phyloP scores from a whole-genome alignment of 1,139 yeast genomes.

The Hyphopichia fennica region DNA sequence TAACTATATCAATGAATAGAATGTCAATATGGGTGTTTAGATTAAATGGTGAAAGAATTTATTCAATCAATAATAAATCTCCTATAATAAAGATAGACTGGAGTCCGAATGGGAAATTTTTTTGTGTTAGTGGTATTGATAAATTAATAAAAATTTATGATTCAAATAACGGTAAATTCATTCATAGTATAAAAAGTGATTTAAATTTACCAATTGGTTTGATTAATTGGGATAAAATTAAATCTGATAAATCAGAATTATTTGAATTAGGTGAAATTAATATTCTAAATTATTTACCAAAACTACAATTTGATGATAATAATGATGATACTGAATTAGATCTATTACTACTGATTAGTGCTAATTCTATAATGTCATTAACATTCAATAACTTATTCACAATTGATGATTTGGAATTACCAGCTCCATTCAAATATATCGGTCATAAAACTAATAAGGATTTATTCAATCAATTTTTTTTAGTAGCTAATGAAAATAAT shows the following conservation, averaged over 20 bases:
- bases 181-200: constrained; percentile 21
- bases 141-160: constrained; percentile 47
- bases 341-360: constrained; percentile 1
- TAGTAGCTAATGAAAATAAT: constrained; percentile 15
- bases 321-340: not conserved
- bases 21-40: constrained; percentile 54
- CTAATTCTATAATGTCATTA: constrained; percentile 14
- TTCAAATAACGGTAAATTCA: constrained; percentile 46
- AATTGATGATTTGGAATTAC: constrained; percentile 19
- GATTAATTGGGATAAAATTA: constrained; percentile 21
- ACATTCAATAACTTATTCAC: constrained; percentile 36
- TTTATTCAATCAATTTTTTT: constrained; percentile 31
- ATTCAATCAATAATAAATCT: constrained; percentile 43
- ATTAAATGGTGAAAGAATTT: constrained; percentile 55
- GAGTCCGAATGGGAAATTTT: constrained; percentile 36
- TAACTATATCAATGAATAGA: constrained; percentile 49
- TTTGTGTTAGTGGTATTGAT: constrained; percentile 49
- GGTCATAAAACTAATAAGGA: constrained; percentile 19
- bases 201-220: constrained; percentile 19
- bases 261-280: constrained; percentile 2
- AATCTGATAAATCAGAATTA: constrained; percentile 2
- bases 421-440: constrained; percentile 12
- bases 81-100: constrained; percentile 35
- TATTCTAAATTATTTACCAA: constrained; percentile 2
- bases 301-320: constrained; percentile 3